phyloP scores from a whole-genome alignment of 139 green algal genomes.

The Pedinophyceae sp. region DNA sequence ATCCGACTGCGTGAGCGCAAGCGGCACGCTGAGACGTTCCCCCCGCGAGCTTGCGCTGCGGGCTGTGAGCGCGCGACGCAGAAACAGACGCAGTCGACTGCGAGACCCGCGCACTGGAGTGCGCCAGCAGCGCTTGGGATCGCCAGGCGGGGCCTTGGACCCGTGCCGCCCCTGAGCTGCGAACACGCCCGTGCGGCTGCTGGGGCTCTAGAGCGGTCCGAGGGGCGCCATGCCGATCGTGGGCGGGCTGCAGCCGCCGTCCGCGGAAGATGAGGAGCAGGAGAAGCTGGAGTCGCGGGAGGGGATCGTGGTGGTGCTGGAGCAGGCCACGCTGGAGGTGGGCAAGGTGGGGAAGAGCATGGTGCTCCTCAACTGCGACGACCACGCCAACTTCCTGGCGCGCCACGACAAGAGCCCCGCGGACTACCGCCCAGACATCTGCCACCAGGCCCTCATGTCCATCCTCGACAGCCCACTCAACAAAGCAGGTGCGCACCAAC shows the following conservation, averaged over 20 bases:
- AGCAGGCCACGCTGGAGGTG: constrained; percentile 75
- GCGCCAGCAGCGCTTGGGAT: no score
- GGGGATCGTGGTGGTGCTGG: constrained; percentile 79
- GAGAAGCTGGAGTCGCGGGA: constrained; percentile 12
- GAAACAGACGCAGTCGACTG: no score
- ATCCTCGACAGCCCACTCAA: constrained; percentile 91
- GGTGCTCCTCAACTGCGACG: constrained; percentile 87
- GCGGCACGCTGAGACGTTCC: no score
- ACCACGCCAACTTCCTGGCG: constrained; percentile 78
- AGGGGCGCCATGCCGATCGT: background rate
- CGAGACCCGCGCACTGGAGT: no score
- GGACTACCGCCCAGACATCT: constrained; percentile 82
- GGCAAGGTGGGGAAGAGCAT: constrained; percentile 30
- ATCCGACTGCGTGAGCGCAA: no score
- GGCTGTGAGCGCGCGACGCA: no score
- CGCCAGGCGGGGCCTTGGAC: no score
- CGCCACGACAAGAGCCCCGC: constrained; percentile 73
- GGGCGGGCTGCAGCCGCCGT: constrained; percentile 35
- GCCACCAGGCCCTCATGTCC: constrained; percentile 73
- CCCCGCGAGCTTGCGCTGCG: no score
- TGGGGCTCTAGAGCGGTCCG: background rate
- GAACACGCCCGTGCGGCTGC: background rate
- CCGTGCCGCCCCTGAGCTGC: no score
- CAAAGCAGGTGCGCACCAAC: no score
- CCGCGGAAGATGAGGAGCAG: constrained; percentile 29